Evolutionary conservation across 371 early-diverging fungal species (phyloP).

Genomic region (Saksenaea oblongispora): DNA sequence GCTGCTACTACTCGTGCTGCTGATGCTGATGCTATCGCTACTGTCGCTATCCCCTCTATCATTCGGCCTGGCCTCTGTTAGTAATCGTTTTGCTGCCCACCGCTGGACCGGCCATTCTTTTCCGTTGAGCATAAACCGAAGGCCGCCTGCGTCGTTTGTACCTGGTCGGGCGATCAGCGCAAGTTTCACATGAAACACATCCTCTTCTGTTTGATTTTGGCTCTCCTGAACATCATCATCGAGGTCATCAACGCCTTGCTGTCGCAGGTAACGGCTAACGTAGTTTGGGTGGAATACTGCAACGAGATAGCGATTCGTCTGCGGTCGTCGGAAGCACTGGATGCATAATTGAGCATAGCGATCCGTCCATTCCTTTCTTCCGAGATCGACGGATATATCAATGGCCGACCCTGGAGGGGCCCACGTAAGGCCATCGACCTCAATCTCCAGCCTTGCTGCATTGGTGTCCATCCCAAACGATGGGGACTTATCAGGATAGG

Average conservation of each 20-base stretch:
- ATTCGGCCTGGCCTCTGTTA: background rate
- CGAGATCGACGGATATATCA: slow-evolving; percentile 7
- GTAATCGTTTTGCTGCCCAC: slow-evolving; percentile 6
- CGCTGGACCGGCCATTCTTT: slow-evolving; percentile 36
- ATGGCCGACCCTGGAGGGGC: background rate
- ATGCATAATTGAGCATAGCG: slow-evolving; percentile 38
- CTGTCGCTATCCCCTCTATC: background rate
- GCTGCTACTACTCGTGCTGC: background rate
- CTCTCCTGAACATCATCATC: background rate
- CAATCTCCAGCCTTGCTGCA: slow-evolving; percentile 7
- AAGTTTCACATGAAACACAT: slow-evolving; percentile 5
- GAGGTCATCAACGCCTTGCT: background rate
- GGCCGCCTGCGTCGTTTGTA: background rate
- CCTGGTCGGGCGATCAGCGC: background rate
- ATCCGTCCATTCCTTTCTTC: slow-evolving; percentile 15
- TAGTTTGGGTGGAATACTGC: slow-evolving; percentile 29
- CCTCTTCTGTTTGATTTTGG: background rate
- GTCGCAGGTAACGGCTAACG: slow-evolving; percentile 23
- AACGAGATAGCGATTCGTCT: slow-evolving; percentile 15
- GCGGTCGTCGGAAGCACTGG: slow-evolving; percentile 22
- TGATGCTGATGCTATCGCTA: background rate
- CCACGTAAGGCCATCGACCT: slow-evolving; percentile 17
- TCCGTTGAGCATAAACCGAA: slow-evolving; percentile 27
- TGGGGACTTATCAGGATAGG: slow-evolving; percentile 15
- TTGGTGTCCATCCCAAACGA: background rate